phyloP scores from a whole-genome alignment of 1,139 yeast genomes.

The Zygosaccharomyces pseudobailii region DNA sequence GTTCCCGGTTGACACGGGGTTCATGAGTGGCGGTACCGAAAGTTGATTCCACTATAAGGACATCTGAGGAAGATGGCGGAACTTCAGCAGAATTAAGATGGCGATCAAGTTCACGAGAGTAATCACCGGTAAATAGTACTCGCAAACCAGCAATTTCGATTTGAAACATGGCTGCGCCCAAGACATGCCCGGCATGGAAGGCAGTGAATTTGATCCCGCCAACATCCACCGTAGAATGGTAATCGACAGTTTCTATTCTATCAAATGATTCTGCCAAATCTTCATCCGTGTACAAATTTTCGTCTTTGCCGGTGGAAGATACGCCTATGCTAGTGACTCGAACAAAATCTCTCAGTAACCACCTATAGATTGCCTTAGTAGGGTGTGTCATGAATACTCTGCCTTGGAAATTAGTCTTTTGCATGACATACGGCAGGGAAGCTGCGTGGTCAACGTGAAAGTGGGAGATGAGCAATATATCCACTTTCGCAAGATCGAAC shows the following conservation, averaged over 20 bases:
- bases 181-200: slow-evolving; percentile 97
- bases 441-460: slow-evolving; percentile 98
- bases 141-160: slow-evolving; percentile 92
- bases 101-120: slow-evolving; percentile 90
- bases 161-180: slow-evolving; percentile 97
- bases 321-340: slow-evolving; percentile 76
- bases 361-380: slow-evolving; percentile 92
- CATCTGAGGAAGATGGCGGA: slow-evolving; percentile 85
- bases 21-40: slow-evolving; percentile 98
- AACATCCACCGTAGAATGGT: slow-evolving; percentile 90
- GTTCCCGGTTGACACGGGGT: slow-evolving; percentile 81
- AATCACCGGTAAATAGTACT: slow-evolving; percentile 90
- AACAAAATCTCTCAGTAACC: slow-evolving; percentile 92
- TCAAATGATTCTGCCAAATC: slow-evolving; percentile 86
- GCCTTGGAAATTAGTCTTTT: slow-evolving; percentile 89
- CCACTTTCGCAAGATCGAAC: slow-evolving; percentile 83
- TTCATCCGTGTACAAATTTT: slow-evolving; percentile 79
- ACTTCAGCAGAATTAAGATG: slow-evolving; percentile 94
- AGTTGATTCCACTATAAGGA: slow-evolving; percentile 89
- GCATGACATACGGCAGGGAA: slow-evolving; percentile 95
- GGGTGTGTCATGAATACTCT: slow-evolving; percentile 99
- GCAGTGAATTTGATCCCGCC: slow-evolving; percentile 91
- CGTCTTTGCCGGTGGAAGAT: slow-evolving; percentile 37
- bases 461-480: slow-evolving; percentile 81
- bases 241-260: slow-evolving; percentile 87